Evolutionary conservation across 2,329 filamentous ascomycete genomes (phyloP).

Genomic region (Venturia nashicola): DNA sequence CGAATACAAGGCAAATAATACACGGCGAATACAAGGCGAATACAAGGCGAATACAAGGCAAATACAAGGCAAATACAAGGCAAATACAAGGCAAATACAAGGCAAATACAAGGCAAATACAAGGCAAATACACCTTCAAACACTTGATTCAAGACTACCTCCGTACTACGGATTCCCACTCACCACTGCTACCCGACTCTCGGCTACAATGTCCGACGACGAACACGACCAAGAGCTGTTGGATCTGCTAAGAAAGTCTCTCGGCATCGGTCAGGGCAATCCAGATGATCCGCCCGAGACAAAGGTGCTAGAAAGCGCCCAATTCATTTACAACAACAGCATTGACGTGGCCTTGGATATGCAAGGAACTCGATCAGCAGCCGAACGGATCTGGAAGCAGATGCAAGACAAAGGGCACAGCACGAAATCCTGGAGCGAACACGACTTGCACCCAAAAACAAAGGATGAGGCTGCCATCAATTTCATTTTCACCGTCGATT

Average conservation of each 20-base stretch:
- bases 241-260: conserved; percentile 70
- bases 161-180: no score
- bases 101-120: no score
- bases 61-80: no score
- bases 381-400: conserved; percentile 61
- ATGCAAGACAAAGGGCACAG: conserved; percentile 82
- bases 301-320: conserved; percentile 67
- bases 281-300: conserved; percentile 55
- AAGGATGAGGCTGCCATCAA: conserved; percentile 71
- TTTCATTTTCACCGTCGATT: conserved; percentile 95
- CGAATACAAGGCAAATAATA: no score
- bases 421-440: conserved; percentile 72
- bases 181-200: no score
- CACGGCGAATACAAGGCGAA: no score
- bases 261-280: conserved; percentile 46
- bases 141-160: no score
- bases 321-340: conserved; percentile 82
- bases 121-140: no score
- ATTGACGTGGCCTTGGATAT: conserved; percentile 88
- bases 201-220: conserved; percentile 65
- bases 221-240: conserved; percentile 82
- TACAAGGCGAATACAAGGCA: no score
- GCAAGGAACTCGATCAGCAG: conserved; percentile 69
- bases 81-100: no score
- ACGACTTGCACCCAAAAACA: conserved; percentile 77